Evolutionary conservation across 2,329 filamentous ascomycete species (phyloP), one percentile per base, ranked within the genome.

Genomic region (Sclerotinia sclerotiorum): DNA sequence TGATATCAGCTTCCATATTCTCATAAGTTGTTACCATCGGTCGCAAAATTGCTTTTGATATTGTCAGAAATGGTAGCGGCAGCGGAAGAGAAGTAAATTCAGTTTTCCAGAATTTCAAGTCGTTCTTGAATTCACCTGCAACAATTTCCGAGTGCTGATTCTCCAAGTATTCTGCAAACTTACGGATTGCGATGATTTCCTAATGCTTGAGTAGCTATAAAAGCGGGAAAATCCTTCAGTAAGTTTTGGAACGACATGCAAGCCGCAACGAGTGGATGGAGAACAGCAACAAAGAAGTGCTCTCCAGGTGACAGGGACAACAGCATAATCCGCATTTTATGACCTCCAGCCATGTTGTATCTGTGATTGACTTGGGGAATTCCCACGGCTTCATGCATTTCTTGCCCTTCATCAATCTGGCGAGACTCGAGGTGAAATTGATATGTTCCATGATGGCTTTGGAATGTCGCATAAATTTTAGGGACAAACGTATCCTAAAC

Each of bases 101-200:
- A 3, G n/a, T 5, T 19, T 69, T 62, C 81, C 81, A 83, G 70
- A 74, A 82, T 0, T 68, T 46, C 0, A 82, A 58, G 27, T 80
- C 75, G 0, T 69, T 58, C 2, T 74, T 39, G 73, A 77, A 76
- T 42, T 69, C 70, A 0, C 77, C 78, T 1, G 52, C 70, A 46
- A 77, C 73, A 15, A 75, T 73, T 1, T 75, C 76, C 10, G 71
- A 65, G 0, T 73, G 71, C 70, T 82, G 80, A 0, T 72, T 70
- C 5, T 65, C 46, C 0, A 80, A 73, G 54, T 79, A 82, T 15
- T 79, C 78, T 0, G 77, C 68, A 68, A 77, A 82, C 69, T 82
- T 80, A 3, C 70, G n/a, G 3, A 27, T 57, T 7, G 15, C 60
- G 24, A 6, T n/a, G 32, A 42, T 66, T 42, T 13, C 13, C 42